Evolutionary conservation across 768 basidiomycete species (phyloP).

Genomic region (Hortiboletus flavorubellus): DNA sequence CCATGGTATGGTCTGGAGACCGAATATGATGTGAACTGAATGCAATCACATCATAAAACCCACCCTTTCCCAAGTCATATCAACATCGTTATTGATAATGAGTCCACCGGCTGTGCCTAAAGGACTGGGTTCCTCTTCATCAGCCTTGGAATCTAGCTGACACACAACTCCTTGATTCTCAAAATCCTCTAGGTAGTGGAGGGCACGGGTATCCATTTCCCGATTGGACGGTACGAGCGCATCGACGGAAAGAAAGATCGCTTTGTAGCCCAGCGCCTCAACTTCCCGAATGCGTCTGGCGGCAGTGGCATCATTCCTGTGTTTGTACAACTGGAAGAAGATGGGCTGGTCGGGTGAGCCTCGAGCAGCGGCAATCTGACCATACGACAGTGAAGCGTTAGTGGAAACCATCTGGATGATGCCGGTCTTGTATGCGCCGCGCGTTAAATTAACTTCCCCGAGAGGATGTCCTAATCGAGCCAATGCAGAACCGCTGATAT

Average conservation of each 20-base stretch:
- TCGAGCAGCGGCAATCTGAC: slow-evolving; percentile 55
- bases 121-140: slow-evolving; percentile 37
- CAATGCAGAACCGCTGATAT: slow-evolving; percentile 78
- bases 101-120: slow-evolving; percentile 68
- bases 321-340: slow-evolving; percentile 88
- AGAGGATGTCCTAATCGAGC: slow-evolving; percentile 86
- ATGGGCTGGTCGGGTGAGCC: slow-evolving; percentile 55
- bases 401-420: slow-evolving; percentile 86
- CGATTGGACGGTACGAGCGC: slow-evolving; percentile 80
- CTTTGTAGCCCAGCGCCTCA: slow-evolving; percentile 73
- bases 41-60: neutral
- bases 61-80: slow-evolving; percentile 78
- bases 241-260: slow-evolving; percentile 91
- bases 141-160: slow-evolving; percentile 21
- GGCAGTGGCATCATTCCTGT: slow-evolving; percentile 62
- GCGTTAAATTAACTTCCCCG: slow-evolving; percentile 84
- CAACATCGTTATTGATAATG: slow-evolving; percentile 60
- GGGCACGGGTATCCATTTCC: slow-evolving; percentile 66
- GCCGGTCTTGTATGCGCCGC: slow-evolving; percentile 58
- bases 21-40: neutral
- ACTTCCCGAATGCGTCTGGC: slow-evolving; percentile 69
- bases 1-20: slow-evolving; percentile 69
- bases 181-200: slow-evolving; percentile 54
- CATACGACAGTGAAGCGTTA: slow-evolving; percentile 68
- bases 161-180: slow-evolving; percentile 38